phyloP scores from a whole-genome alignment of 2,329 filamentous ascomycete genomes.

The Trichoderma sp. region DNA sequence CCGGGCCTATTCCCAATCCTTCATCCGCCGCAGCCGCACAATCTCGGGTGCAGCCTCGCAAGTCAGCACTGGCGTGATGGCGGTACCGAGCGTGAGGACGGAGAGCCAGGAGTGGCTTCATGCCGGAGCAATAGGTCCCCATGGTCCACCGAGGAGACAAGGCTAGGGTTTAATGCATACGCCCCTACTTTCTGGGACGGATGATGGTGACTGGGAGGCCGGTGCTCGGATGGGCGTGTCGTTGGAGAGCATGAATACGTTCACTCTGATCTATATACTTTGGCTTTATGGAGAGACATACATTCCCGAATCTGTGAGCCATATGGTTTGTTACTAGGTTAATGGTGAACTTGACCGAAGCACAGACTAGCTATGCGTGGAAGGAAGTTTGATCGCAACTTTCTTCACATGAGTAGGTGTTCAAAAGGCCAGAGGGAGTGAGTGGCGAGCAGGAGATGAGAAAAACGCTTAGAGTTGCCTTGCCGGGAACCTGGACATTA shows the following conservation, averaged over 20 bases:
- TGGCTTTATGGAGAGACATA: background rate
- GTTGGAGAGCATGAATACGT: background rate
- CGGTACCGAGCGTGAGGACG: background rate
- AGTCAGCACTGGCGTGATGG: slow-evolving; percentile 1
- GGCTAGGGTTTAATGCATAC: background rate
- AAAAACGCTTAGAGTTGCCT: too few relatives aligned
- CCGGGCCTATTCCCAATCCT: background rate
- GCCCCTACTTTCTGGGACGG: background rate
- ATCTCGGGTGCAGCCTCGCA: background rate
- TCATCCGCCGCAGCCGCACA: slow-evolving; percentile 10
- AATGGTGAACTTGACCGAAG: background rate
- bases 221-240: background rate
- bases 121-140: background rate
- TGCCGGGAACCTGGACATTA: background rate
- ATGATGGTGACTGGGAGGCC: background rate
- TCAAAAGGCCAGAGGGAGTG: too few relatives aligned
- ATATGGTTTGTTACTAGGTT: background rate
- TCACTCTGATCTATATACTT: background rate
- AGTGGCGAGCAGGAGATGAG: too few relatives aligned
- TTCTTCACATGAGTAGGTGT: background rate
- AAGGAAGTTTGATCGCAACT: too few relatives aligned
- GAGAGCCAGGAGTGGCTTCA: background rate
- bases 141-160: background rate
- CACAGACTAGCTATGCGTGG: background rate
- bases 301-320: background rate